Conservation (phyloP, 106 monocot species). For the Gastrodia elata region DNA sequence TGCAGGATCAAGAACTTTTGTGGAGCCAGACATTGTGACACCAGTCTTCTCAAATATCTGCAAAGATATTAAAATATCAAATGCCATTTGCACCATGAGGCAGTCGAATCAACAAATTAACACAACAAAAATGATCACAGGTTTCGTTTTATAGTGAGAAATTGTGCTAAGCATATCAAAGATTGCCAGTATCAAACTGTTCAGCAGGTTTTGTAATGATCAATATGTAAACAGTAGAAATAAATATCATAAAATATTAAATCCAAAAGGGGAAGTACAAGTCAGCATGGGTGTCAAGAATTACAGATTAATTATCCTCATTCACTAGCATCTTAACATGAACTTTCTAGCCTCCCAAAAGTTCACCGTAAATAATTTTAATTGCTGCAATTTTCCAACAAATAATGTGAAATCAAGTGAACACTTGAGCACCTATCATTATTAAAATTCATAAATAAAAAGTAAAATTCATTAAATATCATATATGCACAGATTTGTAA, state of each 20-base stretch:
- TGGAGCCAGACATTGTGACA: slow-evolving; percentile 26
- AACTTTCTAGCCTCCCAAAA: background rate
- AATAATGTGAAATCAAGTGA: background rate
- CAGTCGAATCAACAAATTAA: background rate
- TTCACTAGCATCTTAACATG: background rate
- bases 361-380: background rate
- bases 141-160: background rate
- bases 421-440: background rate
- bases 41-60: slow-evolving; percentile 4
- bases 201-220: background rate
- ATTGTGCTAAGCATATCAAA: background rate
- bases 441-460: background rate
- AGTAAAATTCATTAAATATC: background rate
- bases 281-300: background rate
- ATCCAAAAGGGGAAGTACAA: background rate
- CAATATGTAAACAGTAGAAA: background rate
- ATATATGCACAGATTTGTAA: background rate
- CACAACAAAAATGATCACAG: background rate
- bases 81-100: background rate
- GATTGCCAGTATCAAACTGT: background rate
- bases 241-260: background rate
- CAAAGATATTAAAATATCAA: background rate
- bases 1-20: slow-evolving; percentile 52
- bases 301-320: background rate
- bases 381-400: background rate